phyloP scores from a whole-genome alignment of 768 basidiomycete species.

The Tricholomella constricta region DNA sequence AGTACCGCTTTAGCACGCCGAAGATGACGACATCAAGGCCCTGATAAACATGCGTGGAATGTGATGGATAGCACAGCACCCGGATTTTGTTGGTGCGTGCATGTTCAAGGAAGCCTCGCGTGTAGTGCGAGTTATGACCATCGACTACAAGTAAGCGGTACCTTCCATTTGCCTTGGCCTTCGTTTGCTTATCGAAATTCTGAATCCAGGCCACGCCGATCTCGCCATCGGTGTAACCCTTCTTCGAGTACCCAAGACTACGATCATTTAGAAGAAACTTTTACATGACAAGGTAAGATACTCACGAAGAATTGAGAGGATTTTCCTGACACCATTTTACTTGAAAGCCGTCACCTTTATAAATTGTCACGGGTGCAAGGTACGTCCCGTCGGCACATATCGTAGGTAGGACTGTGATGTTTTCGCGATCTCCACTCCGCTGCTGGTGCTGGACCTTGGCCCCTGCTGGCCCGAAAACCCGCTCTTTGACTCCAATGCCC shows the following conservation, averaged over 20 bases:
- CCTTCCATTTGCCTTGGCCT: slow-evolving; percentile 32
- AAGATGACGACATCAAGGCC: slow-evolving; percentile 49
- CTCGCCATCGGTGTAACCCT: slow-evolving; percentile 33
- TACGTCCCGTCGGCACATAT: slow-evolving; percentile 42
- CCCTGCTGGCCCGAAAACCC: slow-evolving; percentile 29
- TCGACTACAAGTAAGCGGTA: slow-evolving; percentile 39
- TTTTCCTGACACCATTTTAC: slow-evolving; percentile 37
- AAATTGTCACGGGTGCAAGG: slow-evolving; percentile 34
- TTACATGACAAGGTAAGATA: background rate
- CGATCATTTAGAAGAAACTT: background rate
- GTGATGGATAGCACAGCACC: slow-evolving; percentile 40
- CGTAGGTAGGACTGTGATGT: slow-evolving; percentile 36
- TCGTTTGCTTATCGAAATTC: slow-evolving; percentile 34
- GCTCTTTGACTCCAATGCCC: slow-evolving; percentile 14
- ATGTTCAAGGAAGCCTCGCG: slow-evolving; percentile 33
- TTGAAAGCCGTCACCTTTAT: slow-evolving; percentile 37
- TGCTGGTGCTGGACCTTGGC: slow-evolving; percentile 20
- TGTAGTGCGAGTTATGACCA: slow-evolving; percentile 44
- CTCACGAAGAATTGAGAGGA: slow-evolving; percentile 33
- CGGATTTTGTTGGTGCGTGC: slow-evolving; percentile 34
- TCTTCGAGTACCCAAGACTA: slow-evolving; percentile 29
- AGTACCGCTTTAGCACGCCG: slow-evolving; percentile 34
- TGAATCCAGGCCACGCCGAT: slow-evolving; percentile 26
- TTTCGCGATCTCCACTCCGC: slow-evolving; percentile 31
- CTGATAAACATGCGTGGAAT: slow-evolving; percentile 44